Evolutionary conservation across 495 filamentous ascomycete species (phyloP).

Genomic region (Neurospora sp.): DNA sequence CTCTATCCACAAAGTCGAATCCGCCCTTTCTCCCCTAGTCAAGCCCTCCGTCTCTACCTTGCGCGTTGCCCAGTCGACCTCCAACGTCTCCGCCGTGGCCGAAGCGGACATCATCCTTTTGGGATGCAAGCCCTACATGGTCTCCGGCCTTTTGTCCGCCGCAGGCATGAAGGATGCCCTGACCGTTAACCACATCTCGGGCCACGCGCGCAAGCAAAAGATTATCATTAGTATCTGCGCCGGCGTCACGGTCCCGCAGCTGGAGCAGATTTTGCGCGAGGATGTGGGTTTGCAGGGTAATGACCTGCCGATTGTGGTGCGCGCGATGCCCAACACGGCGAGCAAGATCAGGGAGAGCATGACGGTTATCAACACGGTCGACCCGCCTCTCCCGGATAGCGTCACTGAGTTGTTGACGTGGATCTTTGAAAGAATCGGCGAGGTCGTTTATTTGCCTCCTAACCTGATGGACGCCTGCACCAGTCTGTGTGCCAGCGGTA

Average conservation of each 20-base stretch:
- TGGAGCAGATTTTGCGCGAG: slow-evolving; percentile 49
- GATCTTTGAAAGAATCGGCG: slow-evolving; percentile 66
- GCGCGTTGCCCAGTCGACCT: slow-evolving; percentile 30
- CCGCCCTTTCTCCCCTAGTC: slow-evolving; percentile 32
- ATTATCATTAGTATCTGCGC: slow-evolving; percentile 77
- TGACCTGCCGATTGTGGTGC: slow-evolving; percentile 46
- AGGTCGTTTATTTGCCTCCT: slow-evolving; percentile 53
- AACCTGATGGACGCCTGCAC: slow-evolving; percentile 64
- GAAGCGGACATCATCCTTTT: slow-evolving; percentile 59
- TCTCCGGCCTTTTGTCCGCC: slow-evolving; percentile 50
- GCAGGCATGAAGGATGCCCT: slow-evolving; percentile 60
- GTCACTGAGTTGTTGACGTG: slow-evolving; percentile 53
- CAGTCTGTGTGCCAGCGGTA: slow-evolving; percentile 66
- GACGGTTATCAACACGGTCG: slow-evolving; percentile 62
- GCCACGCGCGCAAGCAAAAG: slow-evolving; percentile 42
- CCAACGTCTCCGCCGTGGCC: slow-evolving; percentile 50
- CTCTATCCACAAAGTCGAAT: slow-evolving; percentile 51
- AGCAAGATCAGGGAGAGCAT: slow-evolving; percentile 64
- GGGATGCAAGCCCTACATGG: slow-evolving; percentile 70
- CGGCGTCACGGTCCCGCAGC: slow-evolving; percentile 59
- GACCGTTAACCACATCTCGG: background rate
- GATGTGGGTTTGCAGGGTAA: background rate
- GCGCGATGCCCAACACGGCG: slow-evolving; percentile 73
- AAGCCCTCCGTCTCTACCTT: slow-evolving; percentile 33
- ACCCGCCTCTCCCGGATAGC: slow-evolving; percentile 43